Base-by-base conservation (phyloP, 1,284 basidiomycete genomes). In the Xerocomus amazonicus region DNA sequence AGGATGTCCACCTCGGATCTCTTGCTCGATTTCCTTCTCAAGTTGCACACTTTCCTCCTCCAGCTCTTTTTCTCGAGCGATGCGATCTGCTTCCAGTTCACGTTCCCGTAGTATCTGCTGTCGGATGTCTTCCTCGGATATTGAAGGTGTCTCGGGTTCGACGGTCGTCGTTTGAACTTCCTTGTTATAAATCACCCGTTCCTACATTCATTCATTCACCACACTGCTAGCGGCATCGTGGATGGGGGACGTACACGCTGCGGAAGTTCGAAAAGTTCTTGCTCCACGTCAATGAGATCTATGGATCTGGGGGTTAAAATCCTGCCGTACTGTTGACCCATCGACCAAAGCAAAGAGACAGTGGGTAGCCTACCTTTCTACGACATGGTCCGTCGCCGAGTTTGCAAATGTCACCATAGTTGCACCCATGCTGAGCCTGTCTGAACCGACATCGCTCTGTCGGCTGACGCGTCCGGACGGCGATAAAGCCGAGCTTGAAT, bases 111-210 rank as follows among this genome's bases (percentile, higher is more conserved):
- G 56, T 69, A 93, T 77, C 31, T 85, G 81, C 56, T 84, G 80
- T 48, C 84, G 78, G 49, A 88, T 77, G 53, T 92, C 88, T 26
- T 87, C 84, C 62, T 92, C 91, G 3, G 80, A 70, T 58, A 80
- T 59, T 52, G 66, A 53, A 37, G 76, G 59, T 28, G 75, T 67
- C 58, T 70, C 79, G 29, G 71, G 73, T 50, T 85, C 83, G 5
- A 83, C 62, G n/a, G 80, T 75, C 28, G 84, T 77, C 0, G 93
- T 97, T 68, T 98, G 95, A 2, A 96, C 87, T 59, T 93, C 88
- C 69, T 96, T 97, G 57, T 94, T 95, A 64, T 97, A 97, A 43
- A 90, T 86, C 23, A 96, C 86, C n/a, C 85, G 81, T 68, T 92
- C 87, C 85, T 90, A 31, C 44, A 48, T 39, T 14, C 36, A 17